A percentile compares a stretch with the other conserved stretches of the same genome.
These are phyloP conservation scores for Suillus subluteus DNA, from an alignment of 768 basidiomycete genomes.

Conservation along the genomic window DNA sequence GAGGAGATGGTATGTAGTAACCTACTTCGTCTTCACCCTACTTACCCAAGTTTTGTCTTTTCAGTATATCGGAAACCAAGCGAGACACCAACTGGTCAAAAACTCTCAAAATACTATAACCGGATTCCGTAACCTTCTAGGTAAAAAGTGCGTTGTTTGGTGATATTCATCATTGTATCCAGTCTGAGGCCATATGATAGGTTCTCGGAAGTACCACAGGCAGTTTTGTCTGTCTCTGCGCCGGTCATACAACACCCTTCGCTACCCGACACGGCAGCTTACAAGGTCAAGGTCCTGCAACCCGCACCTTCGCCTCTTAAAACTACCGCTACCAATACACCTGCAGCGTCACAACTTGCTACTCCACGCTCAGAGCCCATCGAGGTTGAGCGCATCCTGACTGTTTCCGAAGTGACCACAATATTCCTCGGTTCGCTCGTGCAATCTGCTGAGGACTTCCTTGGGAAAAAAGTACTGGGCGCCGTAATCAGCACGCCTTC, in stretches of 20 bases:
- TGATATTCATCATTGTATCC: not conserved
- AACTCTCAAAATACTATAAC: slow-evolving; percentile 92
- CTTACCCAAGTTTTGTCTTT: slow-evolving; percentile 17
- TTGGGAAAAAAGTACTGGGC: slow-evolving; percentile 76
- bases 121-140: slow-evolving; percentile 92
- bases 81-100: slow-evolving; percentile 92
- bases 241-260: slow-evolving; percentile 80
- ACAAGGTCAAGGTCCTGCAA: slow-evolving; percentile 80
- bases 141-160: slow-evolving; percentile 72
- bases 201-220: slow-evolving; percentile 74
- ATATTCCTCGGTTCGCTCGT: slow-evolving; percentile 86
- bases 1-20: slow-evolving; percentile 79
- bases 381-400: slow-evolving; percentile 68
- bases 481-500: slow-evolving; percentile 85
- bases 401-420: slow-evolving; percentile 80
- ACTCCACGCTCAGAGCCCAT: slow-evolving; percentile 78
- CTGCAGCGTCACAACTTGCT: slow-evolving; percentile 65
- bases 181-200: slow-evolving; percentile 38
- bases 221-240: slow-evolving; percentile 56
- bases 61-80: slow-evolving; percentile 96
- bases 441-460: slow-evolving; percentile 88
- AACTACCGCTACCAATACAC: slow-evolving; percentile 58
- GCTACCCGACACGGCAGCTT: slow-evolving; percentile 72
- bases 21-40: slow-evolving; percentile 9
- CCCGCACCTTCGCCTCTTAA: slow-evolving; percentile 75